Evolutionary conservation across 495 filamentous ascomycete species (phyloP), one percentile per base, ranked within the genome.

Genomic region (Penicillium cinerascens): DNA sequence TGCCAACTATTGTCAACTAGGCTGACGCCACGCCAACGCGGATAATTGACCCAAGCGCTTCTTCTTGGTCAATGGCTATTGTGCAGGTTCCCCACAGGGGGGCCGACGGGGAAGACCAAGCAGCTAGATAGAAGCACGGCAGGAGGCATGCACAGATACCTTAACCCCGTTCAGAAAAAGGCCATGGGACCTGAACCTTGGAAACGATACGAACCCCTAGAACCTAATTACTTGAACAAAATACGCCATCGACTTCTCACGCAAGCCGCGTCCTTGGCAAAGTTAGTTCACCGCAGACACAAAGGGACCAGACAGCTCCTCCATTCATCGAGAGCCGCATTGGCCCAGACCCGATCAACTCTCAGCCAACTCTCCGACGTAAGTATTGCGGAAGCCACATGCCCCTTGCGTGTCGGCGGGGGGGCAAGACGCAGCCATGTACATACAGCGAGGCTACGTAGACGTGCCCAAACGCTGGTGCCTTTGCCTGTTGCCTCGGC

Each of bases 381-480:
- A 8, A 6, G 7, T 20, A 3, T 44, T 18, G 37, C 38, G n/a
- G n/a, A n/a, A n/a, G n/a, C n/a, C n/a, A n/a, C n/a, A n/a, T 36
- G 18, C 26, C 55, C 58, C 58, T 61, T 61, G 58, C 58, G 44
- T 54, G 18, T 18, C 15, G 21, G 37, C 40, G 46, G 33, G 54
- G 54, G 39, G 43, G 18, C 33, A 27, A 58, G 43, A 15, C 39
- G 35, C 38, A 35, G 22, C 36, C 38, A 20, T 55, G 52, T 45
- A 45, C 22, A 6, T n/a, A n/a, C 53, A 50, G 44, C 41, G 22
- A 21, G 13, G 9, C 46, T 21, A n/a, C n/a, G n/a, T n/a, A 26
- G 13, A 25, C 26, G 38, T 21, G 37, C 16, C 26, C 25, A 17
- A 49, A 39, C 36, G 25, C 46, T 15, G 39, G 36, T 49, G 46